Conservation (phyloP, 225 moss, liverwort and hornwort genomes). For the Takakia lepidozioides region DNA sequence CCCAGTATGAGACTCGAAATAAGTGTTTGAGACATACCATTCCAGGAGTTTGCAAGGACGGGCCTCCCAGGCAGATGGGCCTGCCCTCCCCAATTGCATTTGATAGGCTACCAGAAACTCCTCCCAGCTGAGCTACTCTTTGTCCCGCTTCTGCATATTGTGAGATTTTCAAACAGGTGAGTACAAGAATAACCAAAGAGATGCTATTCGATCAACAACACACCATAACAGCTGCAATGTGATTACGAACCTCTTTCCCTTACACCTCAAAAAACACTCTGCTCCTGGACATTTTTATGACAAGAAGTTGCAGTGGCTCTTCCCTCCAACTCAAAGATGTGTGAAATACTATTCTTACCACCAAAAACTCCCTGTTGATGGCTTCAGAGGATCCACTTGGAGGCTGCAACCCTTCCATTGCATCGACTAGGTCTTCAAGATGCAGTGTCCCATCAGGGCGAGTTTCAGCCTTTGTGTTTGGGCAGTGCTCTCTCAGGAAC, state of each 20-base stretch:
- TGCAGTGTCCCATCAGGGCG: conserved; percentile 16
- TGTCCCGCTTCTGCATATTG: too few species aligned
- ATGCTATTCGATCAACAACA: too few species aligned
- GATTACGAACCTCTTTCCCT: background rate
- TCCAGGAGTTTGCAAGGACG: conserved; percentile 45
- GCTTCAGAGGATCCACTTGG: conserved; percentile 9
- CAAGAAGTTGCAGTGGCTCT: background rate
- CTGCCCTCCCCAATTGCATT: too few species aligned
- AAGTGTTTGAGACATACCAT: conserved; percentile 22
- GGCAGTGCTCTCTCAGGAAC: conserved; percentile 34
- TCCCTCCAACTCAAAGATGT: conserved; percentile 4
- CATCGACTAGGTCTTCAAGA: conserved; percentile 9
- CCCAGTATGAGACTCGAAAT: background rate
- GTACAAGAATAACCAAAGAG: too few species aligned
- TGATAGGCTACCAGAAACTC: too few species aligned
- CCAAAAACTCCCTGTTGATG: conserved; percentile 3
- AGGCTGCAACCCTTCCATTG: conserved; percentile 3
- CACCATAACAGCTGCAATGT: background rate
- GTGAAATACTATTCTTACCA: conserved; percentile 22
- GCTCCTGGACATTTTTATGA: conserved; percentile 1
- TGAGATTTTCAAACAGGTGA: too few species aligned
- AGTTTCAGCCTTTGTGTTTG: conserved; percentile 8
- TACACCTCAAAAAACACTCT: background rate
- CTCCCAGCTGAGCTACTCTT: too few species aligned
- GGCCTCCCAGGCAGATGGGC: too few species aligned